Base-by-base conservation (phyloP, 148 eudicot species). In the Arbutus unedo region DNA sequence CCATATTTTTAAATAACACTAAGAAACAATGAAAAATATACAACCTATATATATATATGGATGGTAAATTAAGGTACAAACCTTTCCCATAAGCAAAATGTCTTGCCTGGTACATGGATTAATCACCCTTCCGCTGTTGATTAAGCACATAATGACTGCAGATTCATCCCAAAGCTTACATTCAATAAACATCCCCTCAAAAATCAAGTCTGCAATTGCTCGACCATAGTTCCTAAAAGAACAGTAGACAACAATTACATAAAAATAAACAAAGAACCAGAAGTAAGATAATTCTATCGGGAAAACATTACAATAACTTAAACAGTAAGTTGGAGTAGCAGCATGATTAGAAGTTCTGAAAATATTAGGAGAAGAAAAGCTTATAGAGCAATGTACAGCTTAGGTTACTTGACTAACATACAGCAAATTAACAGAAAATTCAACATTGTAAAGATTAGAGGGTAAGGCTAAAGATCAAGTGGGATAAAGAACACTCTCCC, bases 131-230 rank as follows among this genome's bases (percentile, higher is more conserved):
- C 85, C 90, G 72, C 91, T 90, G 73, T 85, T 89, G 82, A 96
- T 82, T 55, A 89, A 86, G 9, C 89, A 87, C 14, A 81, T 81
- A 82, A 96, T 82, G n/a, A 81, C 79, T 5, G 91, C 87, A 81
- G 93, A 91, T 80, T 90, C 90, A 83, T 94, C 97, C 95, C 94
- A 85, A 41, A 89, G 85, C 87, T 91, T 91, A 80, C 92, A 88
- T 83, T 92, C 92, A 71, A 90, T 60, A 56, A 85, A 74, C 25
- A 90, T 84, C 48, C 81, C 89, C n/a, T 77, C 71, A 79, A 91
- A 88, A 55, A 72, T 83, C 84, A 91, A 78, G 82, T 88, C 87
- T 10, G 93, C 94, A 88, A 93, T 85, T 85, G 91, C 90, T 84
- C 78, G 86, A 74, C 84, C 89, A 81, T 49, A 56, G 75, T 82